Conservation (phyloP, 768 basidiomycete species). For the Naganishia kalamii region DNA sequence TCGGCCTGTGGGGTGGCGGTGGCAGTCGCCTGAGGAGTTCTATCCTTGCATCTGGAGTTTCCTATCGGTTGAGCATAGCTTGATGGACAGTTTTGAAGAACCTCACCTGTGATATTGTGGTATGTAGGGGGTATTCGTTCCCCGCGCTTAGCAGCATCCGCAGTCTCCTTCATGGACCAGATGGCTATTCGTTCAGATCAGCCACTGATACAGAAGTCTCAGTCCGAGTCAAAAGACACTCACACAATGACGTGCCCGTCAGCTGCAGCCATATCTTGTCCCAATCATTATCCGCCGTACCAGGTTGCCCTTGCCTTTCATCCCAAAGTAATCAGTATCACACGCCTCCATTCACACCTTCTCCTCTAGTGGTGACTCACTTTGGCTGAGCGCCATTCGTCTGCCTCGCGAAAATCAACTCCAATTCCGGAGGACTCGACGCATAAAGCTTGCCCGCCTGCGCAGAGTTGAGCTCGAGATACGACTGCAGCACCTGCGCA, state of each 20-base stretch:
- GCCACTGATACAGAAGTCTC: constrained; percentile 27
- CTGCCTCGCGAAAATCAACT: constrained; percentile 46
- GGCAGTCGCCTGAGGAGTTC: constrained; percentile 46
- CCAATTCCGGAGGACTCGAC: constrained; percentile 43
- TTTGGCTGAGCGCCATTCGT: constrained; percentile 44
- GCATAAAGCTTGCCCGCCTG: constrained; percentile 45
- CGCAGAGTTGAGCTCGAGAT: constrained; percentile 38
- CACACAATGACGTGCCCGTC: constrained; percentile 45
- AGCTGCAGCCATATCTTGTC: constrained; percentile 46
- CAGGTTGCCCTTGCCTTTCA: constrained; percentile 40
- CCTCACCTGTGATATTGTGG: constrained; percentile 44
- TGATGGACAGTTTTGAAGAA: not conserved
- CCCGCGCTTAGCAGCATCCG: constrained; percentile 43
- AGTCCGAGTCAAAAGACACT: constrained; percentile 11
- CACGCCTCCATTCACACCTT: constrained; percentile 10
- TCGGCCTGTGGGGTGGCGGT: constrained; percentile 44
- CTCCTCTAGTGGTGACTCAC: constrained; percentile 1
- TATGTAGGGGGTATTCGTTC: constrained; percentile 47
- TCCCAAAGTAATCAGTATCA: not conserved
- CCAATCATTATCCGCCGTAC: constrained; percentile 46
- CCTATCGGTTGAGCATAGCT: not conserved
- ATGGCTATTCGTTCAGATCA: no score
- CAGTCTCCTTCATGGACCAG: constrained; percentile 48
- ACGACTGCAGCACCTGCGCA: constrained; percentile 24
- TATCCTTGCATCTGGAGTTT: constrained; percentile 32